Percentiles rank a stretch among this genome's conserved stretches.
Conservation (phyloP, 2,329 filamentous ascomycete genomes). For the Cladophialophora immunda region DNA sequence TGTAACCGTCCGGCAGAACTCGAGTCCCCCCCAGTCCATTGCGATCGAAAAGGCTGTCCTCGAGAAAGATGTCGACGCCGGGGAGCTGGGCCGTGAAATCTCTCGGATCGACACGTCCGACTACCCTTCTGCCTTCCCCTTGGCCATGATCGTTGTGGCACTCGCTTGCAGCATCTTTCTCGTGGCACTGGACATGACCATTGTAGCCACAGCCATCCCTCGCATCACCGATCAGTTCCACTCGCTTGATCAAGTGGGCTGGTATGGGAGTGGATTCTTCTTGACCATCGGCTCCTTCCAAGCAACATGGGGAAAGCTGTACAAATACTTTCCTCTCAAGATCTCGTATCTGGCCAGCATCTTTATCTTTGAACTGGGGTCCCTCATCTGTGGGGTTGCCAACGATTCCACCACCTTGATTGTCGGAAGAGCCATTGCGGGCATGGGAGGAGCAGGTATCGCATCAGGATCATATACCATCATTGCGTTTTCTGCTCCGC, state of each 20-base stretch:
- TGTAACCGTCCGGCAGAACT: slow-evolving; percentile 3
- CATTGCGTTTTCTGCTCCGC: slow-evolving; percentile 56
- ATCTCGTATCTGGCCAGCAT: slow-evolving; percentile 48
- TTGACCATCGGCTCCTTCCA: slow-evolving; percentile 47
- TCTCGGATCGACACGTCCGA: slow-evolving; percentile 41
- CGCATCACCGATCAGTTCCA: slow-evolving; percentile 48
- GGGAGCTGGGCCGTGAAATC: slow-evolving; percentile 34
- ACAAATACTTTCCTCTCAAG: slow-evolving; percentile 47
- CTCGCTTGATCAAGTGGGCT: slow-evolving; percentile 45
- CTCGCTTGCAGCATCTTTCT: slow-evolving; percentile 39
- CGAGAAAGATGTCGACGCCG: slow-evolving; percentile 30
- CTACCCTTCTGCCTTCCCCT: slow-evolving; percentile 37
- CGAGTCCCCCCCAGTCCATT: slow-evolving; percentile 16
- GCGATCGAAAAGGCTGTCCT: slow-evolving; percentile 19
- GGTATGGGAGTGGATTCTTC: slow-evolving; percentile 51
- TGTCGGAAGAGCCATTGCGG: slow-evolving; percentile 50
- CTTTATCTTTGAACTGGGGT: slow-evolving; percentile 55
- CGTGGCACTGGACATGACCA: slow-evolving; percentile 44
- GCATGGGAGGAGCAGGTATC: slow-evolving; percentile 48
- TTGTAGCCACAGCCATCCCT: slow-evolving; percentile 48
- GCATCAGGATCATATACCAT: slow-evolving; percentile 54
- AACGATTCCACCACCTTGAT: slow-evolving; percentile 48
- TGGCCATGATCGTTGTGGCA: slow-evolving; percentile 40
- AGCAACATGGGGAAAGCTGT: slow-evolving; percentile 46
- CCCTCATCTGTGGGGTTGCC: slow-evolving; percentile 52